Conservation (phyloP, 306 rosid genomes). For the Medicago ruthenica region DNA sequence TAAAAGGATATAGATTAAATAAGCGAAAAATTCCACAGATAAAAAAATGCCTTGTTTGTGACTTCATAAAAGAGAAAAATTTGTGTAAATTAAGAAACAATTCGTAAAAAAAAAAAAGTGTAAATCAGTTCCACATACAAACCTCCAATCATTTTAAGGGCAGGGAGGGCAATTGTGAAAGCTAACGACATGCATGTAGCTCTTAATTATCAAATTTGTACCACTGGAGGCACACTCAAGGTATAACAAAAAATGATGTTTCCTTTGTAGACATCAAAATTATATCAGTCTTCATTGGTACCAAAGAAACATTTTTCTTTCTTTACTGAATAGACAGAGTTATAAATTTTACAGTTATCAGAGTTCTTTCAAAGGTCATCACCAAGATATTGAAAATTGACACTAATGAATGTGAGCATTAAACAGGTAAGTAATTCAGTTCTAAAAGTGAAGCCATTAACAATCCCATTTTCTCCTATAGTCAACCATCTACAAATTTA, state of each 20-base stretch:
- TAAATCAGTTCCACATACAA: not conserved
- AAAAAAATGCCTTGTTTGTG: not conserved
- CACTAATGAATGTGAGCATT: not conserved
- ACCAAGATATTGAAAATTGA: conserved; percentile 13
- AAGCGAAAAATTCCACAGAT: not conserved
- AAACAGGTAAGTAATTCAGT: conserved; percentile 1
- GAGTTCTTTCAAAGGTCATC: conserved; percentile 23
- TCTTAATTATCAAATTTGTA: conserved; percentile 26
- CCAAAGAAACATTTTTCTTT: not conserved
- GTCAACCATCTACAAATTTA: conserved; percentile 6
- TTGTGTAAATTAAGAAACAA: not conserved
- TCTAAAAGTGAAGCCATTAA: conserved; percentile 15
- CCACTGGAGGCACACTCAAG: not conserved
- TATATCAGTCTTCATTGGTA: conserved; percentile 15
- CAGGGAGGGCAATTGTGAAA: not conserved
- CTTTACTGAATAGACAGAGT: conserved; percentile 14
- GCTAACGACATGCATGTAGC: not conserved
- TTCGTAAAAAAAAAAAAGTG: not conserved
- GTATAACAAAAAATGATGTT: conserved; percentile 19
- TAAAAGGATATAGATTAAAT: conserved; percentile 1
- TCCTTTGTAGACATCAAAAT: conserved; percentile 23
- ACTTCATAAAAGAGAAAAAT: conserved; percentile 12
- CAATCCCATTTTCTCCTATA: conserved; percentile 10
- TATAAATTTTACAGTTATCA: conserved; percentile 1
- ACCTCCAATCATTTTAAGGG: not conserved